phyloP scores from a whole-genome alignment of 805 yeast genomes.

The Saccharomycodes ludwigii region DNA sequence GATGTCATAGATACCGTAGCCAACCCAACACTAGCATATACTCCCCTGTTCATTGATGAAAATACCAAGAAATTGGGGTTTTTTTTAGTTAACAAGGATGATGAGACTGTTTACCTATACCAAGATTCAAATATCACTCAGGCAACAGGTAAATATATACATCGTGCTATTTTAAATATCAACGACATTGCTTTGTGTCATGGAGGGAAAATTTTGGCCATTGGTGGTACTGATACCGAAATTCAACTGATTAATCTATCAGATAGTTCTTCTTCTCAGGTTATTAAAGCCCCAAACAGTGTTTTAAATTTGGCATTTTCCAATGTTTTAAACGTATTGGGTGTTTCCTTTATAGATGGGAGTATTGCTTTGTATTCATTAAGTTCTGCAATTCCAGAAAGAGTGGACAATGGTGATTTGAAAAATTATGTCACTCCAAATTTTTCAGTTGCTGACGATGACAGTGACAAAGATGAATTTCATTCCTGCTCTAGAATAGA shows the following conservation, averaged over 20 bases:
- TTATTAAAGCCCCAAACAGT: not conserved
- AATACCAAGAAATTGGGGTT: not conserved
- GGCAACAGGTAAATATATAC: not conserved
- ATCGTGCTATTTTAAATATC: slow-evolving; percentile 13
- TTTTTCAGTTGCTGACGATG: slow-evolving; percentile 19
- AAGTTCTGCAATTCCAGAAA: slow-evolving; percentile 42
- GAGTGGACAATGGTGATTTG: slow-evolving; percentile 25
- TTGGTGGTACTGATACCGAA: slow-evolving; percentile 60
- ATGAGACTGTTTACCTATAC: slow-evolving; percentile 1
- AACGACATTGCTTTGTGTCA: slow-evolving; percentile 48
- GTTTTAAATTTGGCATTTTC: slow-evolving; percentile 1
- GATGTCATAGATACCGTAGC: slow-evolving; percentile 1
- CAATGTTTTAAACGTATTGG: slow-evolving; percentile 30
- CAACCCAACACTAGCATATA: no score
- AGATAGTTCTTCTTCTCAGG: slow-evolving; percentile 7
- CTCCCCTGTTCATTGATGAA: not conserved
- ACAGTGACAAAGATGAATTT: slow-evolving; percentile 26
- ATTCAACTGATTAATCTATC: slow-evolving; percentile 34
- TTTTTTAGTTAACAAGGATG: not conserved
- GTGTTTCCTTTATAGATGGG: slow-evolving; percentile 51
- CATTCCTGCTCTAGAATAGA: slow-evolving; percentile 1
- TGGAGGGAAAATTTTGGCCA: slow-evolving; percentile 42
- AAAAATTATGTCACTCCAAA: slow-evolving; percentile 12
- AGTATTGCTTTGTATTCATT: slow-evolving; percentile 38
- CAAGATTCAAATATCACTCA: not conserved